Evolutionary conservation across 2,329 filamentous ascomycete genomes (phyloP), one percentile per base, ranked within the genome.

Genomic region (Aschersonia sp.): DNA sequence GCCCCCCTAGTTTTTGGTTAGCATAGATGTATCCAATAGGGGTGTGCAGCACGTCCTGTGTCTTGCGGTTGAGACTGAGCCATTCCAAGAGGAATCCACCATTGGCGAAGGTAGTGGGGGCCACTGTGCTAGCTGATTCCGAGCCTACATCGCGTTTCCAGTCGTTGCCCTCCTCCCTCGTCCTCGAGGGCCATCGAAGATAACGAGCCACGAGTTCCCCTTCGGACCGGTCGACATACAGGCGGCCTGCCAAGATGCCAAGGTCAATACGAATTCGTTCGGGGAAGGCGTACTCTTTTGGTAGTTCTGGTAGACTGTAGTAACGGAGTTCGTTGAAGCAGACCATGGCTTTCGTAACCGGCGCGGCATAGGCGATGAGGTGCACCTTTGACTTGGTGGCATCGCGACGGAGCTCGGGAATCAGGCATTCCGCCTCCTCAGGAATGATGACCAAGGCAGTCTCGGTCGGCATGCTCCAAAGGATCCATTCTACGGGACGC

Each of bases 281-380:
- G 0, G 80, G 78, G 0, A 71, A 58, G 2, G 52, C 44, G 62
- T 67, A 72, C 0, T 52, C 45, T 0, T 38, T 1, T 0, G 72
- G 67, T 0, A 79, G 58, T 0, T 58, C 30, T 0, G 81, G 80
- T 1, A 78, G 61, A 0, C 69, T 60, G 53, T 74, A 77, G 55
- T 71, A 83, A 0, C 56, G 54, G 0, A 85, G 60, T 0, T 56
- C 52, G 52, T 79, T 76, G 60, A 84, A 82, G 4, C 69, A 62
- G 0, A 74, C 56, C 80, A 84, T 85, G 1, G 67, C 65, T 31
- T 70, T 68, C 0, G 80, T 82, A 0, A 80, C 68, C 0, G 82
- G 77, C 0, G 80, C 72, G 0, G 79, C 68, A 50, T 85, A 85
- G 0, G 68, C 61, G 0, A 83, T 54, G 0, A 84, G 62, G 48